phyloP scores from a whole-genome alignment of 169 alveolate species.

The Eimeria acervulina region DNA sequence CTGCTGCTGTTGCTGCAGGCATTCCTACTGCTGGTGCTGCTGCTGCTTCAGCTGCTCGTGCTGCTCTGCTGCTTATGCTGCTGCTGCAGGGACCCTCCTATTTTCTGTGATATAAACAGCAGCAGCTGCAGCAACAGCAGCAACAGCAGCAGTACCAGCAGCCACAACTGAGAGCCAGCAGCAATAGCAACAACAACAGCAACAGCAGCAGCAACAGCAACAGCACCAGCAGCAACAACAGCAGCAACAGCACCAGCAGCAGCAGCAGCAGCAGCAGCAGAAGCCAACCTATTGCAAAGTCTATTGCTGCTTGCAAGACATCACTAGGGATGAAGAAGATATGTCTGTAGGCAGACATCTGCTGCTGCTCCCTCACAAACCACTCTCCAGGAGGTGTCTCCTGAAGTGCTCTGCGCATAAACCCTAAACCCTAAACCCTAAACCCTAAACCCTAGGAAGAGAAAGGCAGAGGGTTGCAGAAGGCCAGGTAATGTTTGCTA shows the following conservation, averaged over 20 bases:
- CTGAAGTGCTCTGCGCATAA: neutral
- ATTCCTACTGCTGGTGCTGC: neutral
- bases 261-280: slow-evolving; percentile 25
- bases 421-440: no score
- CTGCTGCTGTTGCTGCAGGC: neutral
- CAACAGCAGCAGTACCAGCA: neutral
- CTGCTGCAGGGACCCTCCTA: no score
- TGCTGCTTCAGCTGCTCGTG: neutral
- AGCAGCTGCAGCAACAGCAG: neutral
- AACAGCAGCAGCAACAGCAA: neutral
- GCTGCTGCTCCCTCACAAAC: neutral
- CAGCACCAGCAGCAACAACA: neutral
- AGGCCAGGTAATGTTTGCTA: neutral
- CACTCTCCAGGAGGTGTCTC: neutral
- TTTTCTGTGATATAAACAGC: no score
- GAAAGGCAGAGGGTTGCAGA: neutral
- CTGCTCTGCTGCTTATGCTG: neutral
- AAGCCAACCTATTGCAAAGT: neutral
- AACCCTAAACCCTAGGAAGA: no score
- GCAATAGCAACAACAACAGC: neutral
- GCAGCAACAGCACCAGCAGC: neutral
- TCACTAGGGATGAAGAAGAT: neutral
- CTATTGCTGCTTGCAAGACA: neutral
- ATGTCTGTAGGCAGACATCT: neutral
- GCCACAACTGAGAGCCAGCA: neutral